Conservation (phyloP, 1,284 basidiomycete genomes). For the Irpex sp. region DNA sequence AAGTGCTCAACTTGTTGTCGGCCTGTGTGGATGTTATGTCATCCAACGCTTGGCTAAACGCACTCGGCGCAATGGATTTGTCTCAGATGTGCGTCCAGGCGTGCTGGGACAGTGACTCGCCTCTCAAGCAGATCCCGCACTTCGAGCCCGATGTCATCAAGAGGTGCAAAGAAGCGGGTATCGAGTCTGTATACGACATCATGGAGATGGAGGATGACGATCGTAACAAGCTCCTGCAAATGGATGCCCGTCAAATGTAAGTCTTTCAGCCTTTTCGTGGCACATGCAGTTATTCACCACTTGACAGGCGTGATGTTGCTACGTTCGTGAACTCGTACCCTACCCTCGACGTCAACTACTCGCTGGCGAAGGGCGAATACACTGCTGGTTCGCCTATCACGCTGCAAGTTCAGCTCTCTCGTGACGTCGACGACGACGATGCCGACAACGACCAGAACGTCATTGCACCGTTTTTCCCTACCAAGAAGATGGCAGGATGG, state of each 20-base stretch:
- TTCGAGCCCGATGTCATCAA: slow-evolving; percentile 86
- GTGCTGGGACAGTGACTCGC: slow-evolving; percentile 95
- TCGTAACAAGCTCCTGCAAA: slow-evolving; percentile 78
- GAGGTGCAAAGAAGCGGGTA: slow-evolving; percentile 77
- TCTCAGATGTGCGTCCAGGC: slow-evolving; percentile 99
- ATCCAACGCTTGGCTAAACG: slow-evolving; percentile 92
- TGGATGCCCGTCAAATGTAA: slow-evolving; percentile 85
- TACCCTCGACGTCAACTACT: slow-evolving; percentile 82
- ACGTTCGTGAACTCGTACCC: slow-evolving; percentile 95
- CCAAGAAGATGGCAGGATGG: slow-evolving; percentile 92
- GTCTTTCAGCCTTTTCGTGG: slow-evolving; percentile 22
- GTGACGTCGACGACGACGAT: slow-evolving; percentile 83
- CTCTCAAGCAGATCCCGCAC: slow-evolving; percentile 93
- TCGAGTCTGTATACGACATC: slow-evolving; percentile 91
- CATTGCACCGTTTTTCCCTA: slow-evolving; percentile 89
- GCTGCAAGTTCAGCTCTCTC: slow-evolving; percentile 76
- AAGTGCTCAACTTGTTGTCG: slow-evolving; percentile 85
- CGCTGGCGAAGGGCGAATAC: slow-evolving; percentile 82
- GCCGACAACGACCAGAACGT: slow-evolving; percentile 75
- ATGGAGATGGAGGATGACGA: slow-evolving; percentile 96
- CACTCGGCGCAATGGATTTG: slow-evolving; percentile 96
- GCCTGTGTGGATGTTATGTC: slow-evolving; percentile 99
- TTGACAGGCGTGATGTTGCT: slow-evolving; percentile 78
- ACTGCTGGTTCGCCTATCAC: slow-evolving; percentile 82
- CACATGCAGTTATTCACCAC: slow-evolving; percentile 6